Evolutionary conservation across 2,329 filamentous ascomycete genomes (phyloP).

Genomic region (Alternaria novae-zelandiae): DNA sequence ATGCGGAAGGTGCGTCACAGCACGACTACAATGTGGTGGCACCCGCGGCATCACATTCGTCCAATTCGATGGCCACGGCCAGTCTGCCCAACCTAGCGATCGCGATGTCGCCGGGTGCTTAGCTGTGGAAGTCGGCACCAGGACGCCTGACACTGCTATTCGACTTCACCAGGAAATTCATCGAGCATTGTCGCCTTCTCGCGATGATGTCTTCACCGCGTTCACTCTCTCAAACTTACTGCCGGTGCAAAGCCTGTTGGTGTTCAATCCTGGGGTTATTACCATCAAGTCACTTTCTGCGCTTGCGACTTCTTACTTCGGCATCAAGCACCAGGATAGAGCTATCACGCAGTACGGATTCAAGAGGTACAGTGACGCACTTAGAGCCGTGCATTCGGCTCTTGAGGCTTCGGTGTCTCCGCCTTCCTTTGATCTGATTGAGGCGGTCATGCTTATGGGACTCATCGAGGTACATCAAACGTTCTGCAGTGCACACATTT

Average conservation of each 20-base stretch:
- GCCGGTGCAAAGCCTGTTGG: not conserved
- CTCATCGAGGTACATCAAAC: not conserved
- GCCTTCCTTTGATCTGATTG: not conserved
- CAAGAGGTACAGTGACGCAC: not conserved
- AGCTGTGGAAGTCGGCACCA: not conserved
- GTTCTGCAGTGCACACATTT: not conserved
- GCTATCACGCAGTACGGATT: not conserved
- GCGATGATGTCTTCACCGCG: not conserved
- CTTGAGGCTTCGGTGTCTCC: not conserved
- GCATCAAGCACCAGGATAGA: constrained; percentile 1
- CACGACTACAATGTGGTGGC: not conserved
- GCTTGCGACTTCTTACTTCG: not conserved
- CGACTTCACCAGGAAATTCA: not conserved
- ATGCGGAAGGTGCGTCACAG: not conserved
- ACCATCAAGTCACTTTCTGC: not conserved
- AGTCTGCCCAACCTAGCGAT: not conserved
- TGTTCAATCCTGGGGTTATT: not conserved
- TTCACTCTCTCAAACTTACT: not conserved
- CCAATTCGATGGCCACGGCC: not conserved
- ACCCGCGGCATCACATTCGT: not conserved
- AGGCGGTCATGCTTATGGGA: not conserved
- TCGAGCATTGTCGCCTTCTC: not conserved
- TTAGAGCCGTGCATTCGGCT: not conserved
- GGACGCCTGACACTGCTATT: not conserved
- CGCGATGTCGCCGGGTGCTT: not conserved